Conservation (phyloP, 345 rosid species). For the Jatropha curcas region DNA sequence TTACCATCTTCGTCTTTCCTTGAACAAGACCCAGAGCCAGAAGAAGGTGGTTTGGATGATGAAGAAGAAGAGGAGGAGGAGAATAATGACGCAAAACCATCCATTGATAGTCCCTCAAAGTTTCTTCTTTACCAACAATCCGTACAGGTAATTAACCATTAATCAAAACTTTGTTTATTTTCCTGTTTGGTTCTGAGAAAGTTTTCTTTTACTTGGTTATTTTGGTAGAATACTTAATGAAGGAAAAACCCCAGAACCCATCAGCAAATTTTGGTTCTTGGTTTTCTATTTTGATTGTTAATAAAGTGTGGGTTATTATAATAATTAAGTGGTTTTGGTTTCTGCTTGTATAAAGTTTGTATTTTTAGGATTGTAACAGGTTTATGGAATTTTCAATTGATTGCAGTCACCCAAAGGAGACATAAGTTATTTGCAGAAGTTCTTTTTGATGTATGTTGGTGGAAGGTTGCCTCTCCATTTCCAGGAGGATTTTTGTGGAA, state of each 20-base stretch:
- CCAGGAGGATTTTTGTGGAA: slow-evolving; percentile 97
- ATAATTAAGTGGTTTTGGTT: background rate
- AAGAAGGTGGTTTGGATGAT: slow-evolving; percentile 18
- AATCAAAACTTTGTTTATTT: background rate
- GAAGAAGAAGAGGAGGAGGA: slow-evolving; percentile 31
- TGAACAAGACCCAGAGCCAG: slow-evolving; percentile 24
- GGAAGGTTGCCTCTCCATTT: slow-evolving; percentile 84
- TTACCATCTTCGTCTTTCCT: slow-evolving; percentile 30
- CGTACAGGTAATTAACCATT: background rate
- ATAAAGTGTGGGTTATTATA: background rate
- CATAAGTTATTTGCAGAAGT: slow-evolving; percentile 84
- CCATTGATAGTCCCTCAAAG: slow-evolving; percentile 62
- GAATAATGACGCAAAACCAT: slow-evolving; percentile 28
- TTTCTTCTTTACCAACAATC: slow-evolving; percentile 64
- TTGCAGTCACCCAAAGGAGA: slow-evolving; percentile 91
- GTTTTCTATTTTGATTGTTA: background rate
- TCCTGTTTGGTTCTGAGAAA: slow-evolving; percentile 10
- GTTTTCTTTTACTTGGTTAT: background rate
- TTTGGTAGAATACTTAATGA: background rate
- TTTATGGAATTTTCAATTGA: background rate
- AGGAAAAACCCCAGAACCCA: background rate
- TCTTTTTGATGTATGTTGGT: slow-evolving; percentile 76
- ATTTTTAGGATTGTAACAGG: background rate
- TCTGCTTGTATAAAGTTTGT: background rate
- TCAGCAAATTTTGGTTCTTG: background rate